Evolutionary conservation across 2,329 filamentous ascomycete species (phyloP).

Genomic region (Emergomyces orientalis): DNA sequence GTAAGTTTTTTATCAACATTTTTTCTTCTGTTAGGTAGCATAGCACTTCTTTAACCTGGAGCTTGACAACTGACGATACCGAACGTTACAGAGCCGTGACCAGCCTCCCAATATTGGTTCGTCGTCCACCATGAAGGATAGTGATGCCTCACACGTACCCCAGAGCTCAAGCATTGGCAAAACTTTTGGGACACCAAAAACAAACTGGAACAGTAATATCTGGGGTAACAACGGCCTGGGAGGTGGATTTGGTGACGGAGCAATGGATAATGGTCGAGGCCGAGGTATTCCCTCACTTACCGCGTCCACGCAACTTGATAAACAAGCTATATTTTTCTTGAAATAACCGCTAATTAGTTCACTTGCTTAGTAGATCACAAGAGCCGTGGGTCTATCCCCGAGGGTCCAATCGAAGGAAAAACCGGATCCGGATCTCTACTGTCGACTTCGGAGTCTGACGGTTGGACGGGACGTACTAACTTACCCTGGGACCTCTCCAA

Average conservation of each 20-base stretch:
- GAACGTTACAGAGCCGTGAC: slow-evolving; percentile 20
- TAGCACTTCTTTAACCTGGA: neutral
- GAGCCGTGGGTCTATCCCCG: slow-evolving; percentile 20
- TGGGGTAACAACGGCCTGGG: slow-evolving; percentile 41
- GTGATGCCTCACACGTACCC: slow-evolving; percentile 28
- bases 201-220: slow-evolving; percentile 41
- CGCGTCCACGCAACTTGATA: neutral
- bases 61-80: slow-evolving; percentile 8
- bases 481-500: slow-evolving; percentile 52
- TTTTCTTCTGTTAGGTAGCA: neutral
- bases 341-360: neutral
- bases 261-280: slow-evolving; percentile 38
- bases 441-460: slow-evolving; percentile 58
- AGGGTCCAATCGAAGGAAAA: slow-evolving; percentile 42
- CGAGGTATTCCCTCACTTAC: slow-evolving; percentile 36
- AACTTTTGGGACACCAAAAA: slow-evolving; percentile 37
- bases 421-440: slow-evolving; percentile 62
- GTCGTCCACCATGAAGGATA: slow-evolving; percentile 24
- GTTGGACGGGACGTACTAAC: slow-evolving; percentile 46
- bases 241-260: slow-evolving; percentile 39
- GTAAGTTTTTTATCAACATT: slow-evolving; percentile 22
- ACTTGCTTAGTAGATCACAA: slow-evolving; percentile 1
- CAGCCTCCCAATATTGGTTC: slow-evolving; percentile 33
- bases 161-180: slow-evolving; percentile 34
- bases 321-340: neutral